Percentiles rank a stretch among this genome's conserved stretches.
Conservation (phyloP, 805 yeast species). For the Starmera quercuum region DNA sequence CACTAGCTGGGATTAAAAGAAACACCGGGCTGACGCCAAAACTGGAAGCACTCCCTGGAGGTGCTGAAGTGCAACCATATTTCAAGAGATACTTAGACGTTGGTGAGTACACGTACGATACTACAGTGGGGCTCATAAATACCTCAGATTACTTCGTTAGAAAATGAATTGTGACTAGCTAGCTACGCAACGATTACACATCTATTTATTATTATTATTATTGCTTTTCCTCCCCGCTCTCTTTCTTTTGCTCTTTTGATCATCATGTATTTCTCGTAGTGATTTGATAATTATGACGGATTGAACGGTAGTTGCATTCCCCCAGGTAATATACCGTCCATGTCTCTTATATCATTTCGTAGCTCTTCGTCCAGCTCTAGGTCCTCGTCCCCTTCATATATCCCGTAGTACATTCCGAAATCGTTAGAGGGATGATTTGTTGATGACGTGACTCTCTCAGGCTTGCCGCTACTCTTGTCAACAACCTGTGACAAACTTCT, state of each 20-base stretch:
- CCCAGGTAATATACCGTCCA: constrained; percentile 7
- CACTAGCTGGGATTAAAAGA: constrained; percentile 66
- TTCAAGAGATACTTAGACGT: constrained; percentile 62
- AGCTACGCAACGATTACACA: not conserved
- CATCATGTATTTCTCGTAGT: not conserved
- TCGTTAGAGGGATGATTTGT: not conserved
- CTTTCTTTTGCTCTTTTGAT: not conserved
- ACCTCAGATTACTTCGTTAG: constrained; percentile 69
- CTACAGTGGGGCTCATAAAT: constrained; percentile 59
- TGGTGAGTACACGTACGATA: constrained; percentile 83
- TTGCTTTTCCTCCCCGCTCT: not conserved
- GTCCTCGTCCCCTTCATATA: constrained; percentile 8
- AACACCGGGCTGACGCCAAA: constrained; percentile 64
- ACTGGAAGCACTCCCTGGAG: constrained; percentile 35
- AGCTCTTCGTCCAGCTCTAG: constrained; percentile 16
- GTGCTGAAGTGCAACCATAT: constrained; percentile 40
- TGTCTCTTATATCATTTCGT: too few species aligned
- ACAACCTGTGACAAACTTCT: constrained; percentile 42
- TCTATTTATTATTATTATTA: not conserved
- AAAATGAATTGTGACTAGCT: constrained; percentile 15
- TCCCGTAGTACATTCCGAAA: constrained; percentile 3
- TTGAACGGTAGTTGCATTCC: constrained; percentile 17
- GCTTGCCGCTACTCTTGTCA: constrained; percentile 11
- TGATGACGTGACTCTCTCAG: not conserved
- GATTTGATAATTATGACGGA: constrained; percentile 10